Evolutionary conservation across 1,139 yeast species (phyloP).

Genomic region (Sugiyamaella japonica): DNA sequence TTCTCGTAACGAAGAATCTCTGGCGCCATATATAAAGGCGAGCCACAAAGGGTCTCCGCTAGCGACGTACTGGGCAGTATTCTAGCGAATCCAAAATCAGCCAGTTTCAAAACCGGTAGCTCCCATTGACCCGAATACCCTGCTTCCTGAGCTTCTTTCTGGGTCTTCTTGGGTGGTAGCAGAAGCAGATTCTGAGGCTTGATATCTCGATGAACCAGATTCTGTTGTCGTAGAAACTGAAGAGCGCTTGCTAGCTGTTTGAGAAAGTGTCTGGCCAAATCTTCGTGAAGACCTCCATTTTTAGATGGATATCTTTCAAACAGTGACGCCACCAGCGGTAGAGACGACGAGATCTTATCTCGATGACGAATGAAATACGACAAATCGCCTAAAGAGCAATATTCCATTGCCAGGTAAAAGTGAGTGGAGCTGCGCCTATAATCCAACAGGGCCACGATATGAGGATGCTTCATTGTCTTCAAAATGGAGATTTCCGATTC

Average conservation of each 20-base stretch:
- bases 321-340: conserved; percentile 76
- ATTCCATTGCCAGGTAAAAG: conserved; percentile 94
- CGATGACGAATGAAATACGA: conserved; percentile 81
- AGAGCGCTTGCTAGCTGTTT: conserved; percentile 86
- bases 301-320: conserved; percentile 79
- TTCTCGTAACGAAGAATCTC: conserved; percentile 92
- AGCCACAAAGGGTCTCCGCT: conserved; percentile 97
- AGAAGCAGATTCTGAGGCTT: conserved; percentile 89
- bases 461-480: conserved; percentile 87
- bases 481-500: conserved; percentile 88
- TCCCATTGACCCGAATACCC: conserved; percentile 81
- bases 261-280: conserved; percentile 76
- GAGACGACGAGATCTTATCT: conserved; percentile 66
- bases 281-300: conserved; percentile 81
- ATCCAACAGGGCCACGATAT: conserved; percentile 82
- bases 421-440: conserved; percentile 76
- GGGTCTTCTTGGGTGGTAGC: conserved; percentile 71
- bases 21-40: conserved; percentile 98
- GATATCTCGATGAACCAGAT: conserved; percentile 89
- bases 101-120: conserved; percentile 85
- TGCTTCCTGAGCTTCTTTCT: conserved; percentile 54
- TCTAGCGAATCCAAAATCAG: conserved; percentile 97
- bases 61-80: conserved; percentile 87
- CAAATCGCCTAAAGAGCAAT: conserved; percentile 91
- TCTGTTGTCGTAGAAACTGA: conserved; percentile 73